Conservation (phyloP, 805 yeast species). For the Spathaspora girioi region DNA sequence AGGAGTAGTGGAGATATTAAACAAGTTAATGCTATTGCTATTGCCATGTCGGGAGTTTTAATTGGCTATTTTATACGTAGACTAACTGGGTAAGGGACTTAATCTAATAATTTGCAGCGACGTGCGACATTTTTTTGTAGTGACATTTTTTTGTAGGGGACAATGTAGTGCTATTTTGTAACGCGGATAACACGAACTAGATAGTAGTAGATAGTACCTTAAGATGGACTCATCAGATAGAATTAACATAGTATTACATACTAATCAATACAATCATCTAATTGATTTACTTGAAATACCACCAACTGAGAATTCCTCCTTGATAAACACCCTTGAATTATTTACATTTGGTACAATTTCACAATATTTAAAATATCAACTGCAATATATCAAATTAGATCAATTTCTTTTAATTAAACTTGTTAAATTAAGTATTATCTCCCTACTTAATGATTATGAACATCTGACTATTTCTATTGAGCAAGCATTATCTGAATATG, state of each 20-base stretch:
- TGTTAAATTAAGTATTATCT: constrained; percentile 23
- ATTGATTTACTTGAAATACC: constrained; percentile 3
- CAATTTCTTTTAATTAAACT: constrained; percentile 17
- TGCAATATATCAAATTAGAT: constrained; percentile 12
- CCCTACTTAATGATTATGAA: constrained; percentile 17
- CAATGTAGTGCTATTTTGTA: too few species aligned
- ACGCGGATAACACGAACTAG: neutral
- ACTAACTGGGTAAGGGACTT: constrained; percentile 1
- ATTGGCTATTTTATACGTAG: constrained; percentile 7
- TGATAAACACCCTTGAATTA: constrained; percentile 29
- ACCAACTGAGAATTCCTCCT: neutral
- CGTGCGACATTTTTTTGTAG: neutral
- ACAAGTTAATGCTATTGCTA: constrained; percentile 3
- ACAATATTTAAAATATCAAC: constrained; percentile 18
- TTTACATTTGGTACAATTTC: constrained; percentile 34
- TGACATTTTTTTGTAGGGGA: too few species aligned
- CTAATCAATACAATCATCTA: constrained; percentile 6
- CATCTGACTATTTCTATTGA: constrained; percentile 6
- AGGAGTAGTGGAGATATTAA: neutral
- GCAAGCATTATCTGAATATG: constrained; percentile 13
- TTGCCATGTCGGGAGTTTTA: constrained; percentile 6
- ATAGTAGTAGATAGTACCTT: neutral
- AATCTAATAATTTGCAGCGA: neutral
- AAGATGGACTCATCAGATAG: neutral
- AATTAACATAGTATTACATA: constrained; percentile 1